Percentiles rank a stretch among this genome's conserved stretches.
These are phyloP conservation scores for Boechera retrofracta DNA, from an alignment of 345 rosid genomes.

Conservation along the genomic window DNA sequence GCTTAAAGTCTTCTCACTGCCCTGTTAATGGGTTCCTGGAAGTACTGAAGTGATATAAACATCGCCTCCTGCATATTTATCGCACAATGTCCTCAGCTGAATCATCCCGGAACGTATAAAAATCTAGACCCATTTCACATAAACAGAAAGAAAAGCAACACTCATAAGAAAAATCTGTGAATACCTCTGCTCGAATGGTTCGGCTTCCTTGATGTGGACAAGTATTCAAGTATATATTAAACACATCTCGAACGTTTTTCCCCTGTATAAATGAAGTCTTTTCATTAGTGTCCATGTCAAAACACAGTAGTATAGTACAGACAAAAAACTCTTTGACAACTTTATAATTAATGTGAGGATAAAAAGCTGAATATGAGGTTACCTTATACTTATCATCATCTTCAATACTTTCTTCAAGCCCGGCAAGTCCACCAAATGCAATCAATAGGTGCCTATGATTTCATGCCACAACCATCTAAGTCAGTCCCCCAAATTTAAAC, in stretches of 20 bases:
- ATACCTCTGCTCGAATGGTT: constrained; percentile 89
- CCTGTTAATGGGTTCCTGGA: constrained; percentile 75
- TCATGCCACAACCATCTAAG: constrained; percentile 31
- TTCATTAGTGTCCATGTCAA: constrained; percentile 22
- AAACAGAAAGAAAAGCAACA: not conserved
- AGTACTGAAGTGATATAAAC: constrained; percentile 85
- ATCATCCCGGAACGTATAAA: not conserved
- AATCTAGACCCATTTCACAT: constrained; percentile 3
- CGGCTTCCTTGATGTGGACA: constrained; percentile 96
- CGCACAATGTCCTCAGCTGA: constrained; percentile 13
- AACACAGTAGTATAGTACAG: not conserved
- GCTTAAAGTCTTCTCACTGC: constrained; percentile 52
- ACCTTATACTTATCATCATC: constrained; percentile 78
- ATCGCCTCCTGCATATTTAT: constrained; percentile 71
- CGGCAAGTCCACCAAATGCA: constrained; percentile 97
- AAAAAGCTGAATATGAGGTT: constrained; percentile 18
- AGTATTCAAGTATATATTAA: constrained; percentile 76
- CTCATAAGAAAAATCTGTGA: not conserved
- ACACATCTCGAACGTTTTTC: constrained; percentile 61
- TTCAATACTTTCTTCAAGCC: constrained; percentile 83
- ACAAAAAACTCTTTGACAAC: not conserved
- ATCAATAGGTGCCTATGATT: constrained; percentile 74
- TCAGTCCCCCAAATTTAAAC: constrained; percentile 19
- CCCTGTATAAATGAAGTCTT: constrained; percentile 49
- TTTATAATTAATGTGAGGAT: not conserved